A percentile compares a stretch with the other conserved stretches of the same genome.
phyloP scores from a whole-genome alignment of 163 green algal genomes.

The Trebouxia gelatinosa region DNA sequence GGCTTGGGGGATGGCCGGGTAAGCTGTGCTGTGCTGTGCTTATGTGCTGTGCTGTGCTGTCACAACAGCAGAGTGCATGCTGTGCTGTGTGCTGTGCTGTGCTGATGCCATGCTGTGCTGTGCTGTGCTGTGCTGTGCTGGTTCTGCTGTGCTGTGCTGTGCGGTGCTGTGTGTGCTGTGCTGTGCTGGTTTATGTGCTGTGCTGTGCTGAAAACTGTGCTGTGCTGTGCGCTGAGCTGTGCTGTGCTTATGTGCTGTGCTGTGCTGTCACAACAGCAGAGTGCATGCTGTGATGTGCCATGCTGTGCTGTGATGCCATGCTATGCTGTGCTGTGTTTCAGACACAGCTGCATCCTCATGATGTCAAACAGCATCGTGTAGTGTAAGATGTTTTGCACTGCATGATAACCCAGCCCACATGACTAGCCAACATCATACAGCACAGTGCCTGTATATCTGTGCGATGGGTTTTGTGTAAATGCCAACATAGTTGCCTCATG shows the following conservation, averaged over 20 bases:
- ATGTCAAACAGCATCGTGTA: not conserved
- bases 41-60: not conserved
- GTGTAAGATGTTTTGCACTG: not conserved
- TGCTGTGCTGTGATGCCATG: not conserved
- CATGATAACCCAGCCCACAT: too few relatives aligned
- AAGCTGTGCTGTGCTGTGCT: too few relatives aligned
- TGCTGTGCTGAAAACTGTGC: too few relatives aligned
- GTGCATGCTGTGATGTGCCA: not conserved
- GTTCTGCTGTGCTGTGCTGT: not conserved
- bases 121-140: too few relatives aligned
- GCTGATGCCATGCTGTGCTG: too few relatives aligned
- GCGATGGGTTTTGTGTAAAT: too few relatives aligned
- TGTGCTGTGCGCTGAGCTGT: not conserved
- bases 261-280: not conserved
- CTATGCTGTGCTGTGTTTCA: not conserved
- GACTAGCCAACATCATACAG: not conserved
- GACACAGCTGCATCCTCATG: too few relatives aligned
- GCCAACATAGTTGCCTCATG: too few relatives aligned
- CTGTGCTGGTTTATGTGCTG: too few relatives aligned
- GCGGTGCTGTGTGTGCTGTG: not conserved
- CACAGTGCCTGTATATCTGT: not conserved
- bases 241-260: too few relatives aligned
- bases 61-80: not conserved
- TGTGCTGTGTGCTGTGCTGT: constrained; percentile 5
- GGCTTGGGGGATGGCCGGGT: constrained; percentile 83